Percentiles rank a stretch among this genome's conserved stretches.
These are phyloP conservation scores for Prunus yedoensis DNA, from an alignment of 331 rosid genomes.

Conservation along the genomic window DNA sequence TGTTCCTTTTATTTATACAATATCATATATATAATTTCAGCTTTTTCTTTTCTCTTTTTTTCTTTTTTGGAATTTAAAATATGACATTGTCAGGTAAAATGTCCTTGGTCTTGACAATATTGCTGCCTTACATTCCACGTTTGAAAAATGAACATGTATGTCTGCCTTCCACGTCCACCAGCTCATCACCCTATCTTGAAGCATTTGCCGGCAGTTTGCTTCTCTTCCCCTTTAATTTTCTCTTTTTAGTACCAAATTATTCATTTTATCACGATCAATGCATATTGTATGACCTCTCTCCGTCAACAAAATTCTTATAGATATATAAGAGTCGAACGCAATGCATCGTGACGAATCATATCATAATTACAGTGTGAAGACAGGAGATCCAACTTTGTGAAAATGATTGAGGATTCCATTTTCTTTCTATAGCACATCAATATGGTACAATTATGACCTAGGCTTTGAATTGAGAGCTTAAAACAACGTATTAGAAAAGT, in stretches of 20 bases:
- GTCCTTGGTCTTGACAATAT: neutral
- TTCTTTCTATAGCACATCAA: neutral
- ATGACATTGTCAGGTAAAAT: conserved; percentile 10
- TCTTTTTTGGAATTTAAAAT: neutral
- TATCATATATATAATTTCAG: neutral
- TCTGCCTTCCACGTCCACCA: neutral
- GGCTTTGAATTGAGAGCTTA: neutral
- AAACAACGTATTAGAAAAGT: neutral
- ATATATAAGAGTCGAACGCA: neutral
- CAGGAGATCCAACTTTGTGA: neutral
- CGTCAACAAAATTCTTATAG: no score
- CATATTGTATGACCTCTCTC: neutral
- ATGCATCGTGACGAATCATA: neutral
- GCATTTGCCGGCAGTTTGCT: conserved; percentile 5
- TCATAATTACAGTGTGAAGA: no score
- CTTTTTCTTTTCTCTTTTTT: neutral
- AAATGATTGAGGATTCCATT: neutral
- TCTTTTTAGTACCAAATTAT: neutral
- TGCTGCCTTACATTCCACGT: no score
- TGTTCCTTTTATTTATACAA: no score
- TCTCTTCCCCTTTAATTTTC: neutral
- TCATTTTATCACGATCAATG: neutral
- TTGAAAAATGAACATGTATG: neutral
- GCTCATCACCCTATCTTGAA: neutral
- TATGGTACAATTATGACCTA: neutral